Evolutionary conservation across 1,284 basidiomycete genomes (phyloP).

Genomic region (Cutaneotrichosporon arboriforme): DNA sequence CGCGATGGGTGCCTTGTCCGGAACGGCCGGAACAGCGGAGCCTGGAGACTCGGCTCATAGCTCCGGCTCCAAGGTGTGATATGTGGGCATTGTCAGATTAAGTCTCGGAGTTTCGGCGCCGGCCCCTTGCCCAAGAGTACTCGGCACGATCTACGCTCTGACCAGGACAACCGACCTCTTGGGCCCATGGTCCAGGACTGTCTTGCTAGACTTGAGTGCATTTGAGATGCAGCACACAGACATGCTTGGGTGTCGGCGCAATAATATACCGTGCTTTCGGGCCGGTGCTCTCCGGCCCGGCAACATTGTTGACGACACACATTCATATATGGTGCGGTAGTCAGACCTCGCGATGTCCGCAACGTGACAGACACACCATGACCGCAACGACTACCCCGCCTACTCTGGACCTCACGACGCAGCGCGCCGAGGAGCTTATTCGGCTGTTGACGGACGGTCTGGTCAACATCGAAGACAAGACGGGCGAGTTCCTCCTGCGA

Average conservation of each 20-base stretch:
- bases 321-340: neutral
- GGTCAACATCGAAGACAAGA: slow-evolving; percentile 59
- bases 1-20: too few species aligned
- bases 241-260: neutral
- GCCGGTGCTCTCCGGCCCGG: neutral
- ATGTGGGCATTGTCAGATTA: too few species aligned
- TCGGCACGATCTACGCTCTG: too few species aligned
- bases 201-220: too few species aligned
- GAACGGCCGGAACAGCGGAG: too few species aligned
- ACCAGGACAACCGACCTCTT: too few species aligned
- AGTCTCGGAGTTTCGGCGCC: too few species aligned
- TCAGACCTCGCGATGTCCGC: neutral
- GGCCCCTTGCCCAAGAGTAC: too few species aligned
- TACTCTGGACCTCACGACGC: slow-evolving; percentile 16
- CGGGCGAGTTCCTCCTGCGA: slow-evolving; percentile 56
- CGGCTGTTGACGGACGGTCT: slow-evolving; percentile 55
- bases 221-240: too few species aligned
- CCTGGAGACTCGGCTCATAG: too few species aligned
- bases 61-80: too few species aligned
- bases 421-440: slow-evolving; percentile 45
- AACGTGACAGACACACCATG: slow-evolving; percentile 4
- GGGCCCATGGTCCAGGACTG: too few species aligned
- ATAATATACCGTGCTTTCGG: neutral
- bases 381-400: neutral
- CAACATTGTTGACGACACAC: neutral